Evolutionary conservation across 129 eudicot genomes (phyloP).

Genomic region (Calendula officinalis): DNA sequence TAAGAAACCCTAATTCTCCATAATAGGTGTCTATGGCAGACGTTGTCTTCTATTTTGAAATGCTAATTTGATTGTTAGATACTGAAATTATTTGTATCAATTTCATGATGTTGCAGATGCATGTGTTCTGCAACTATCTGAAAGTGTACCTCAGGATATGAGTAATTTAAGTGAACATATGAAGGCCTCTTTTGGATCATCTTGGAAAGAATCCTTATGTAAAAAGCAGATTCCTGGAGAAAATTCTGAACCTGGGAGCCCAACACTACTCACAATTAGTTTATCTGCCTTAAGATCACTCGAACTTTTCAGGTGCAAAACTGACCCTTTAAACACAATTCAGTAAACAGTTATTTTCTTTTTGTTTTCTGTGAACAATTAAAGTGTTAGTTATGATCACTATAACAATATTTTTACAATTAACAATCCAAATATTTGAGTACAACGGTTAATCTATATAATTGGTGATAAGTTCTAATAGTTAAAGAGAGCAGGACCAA

Average conservation of each 20-base stretch:
- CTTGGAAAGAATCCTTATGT: constrained; percentile 73
- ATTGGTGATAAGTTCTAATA: too few species aligned
- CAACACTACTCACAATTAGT: constrained; percentile 78
- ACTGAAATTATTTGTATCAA: not conserved
- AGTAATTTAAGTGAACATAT: constrained; percentile 51
- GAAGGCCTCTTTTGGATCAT: constrained; percentile 72
- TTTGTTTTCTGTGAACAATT: too few species aligned
- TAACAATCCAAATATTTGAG: too few species aligned
- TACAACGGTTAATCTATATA: too few species aligned
- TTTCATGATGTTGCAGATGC: constrained; percentile 42
- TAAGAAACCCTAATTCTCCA: too few species aligned
- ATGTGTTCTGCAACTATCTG: constrained; percentile 56
- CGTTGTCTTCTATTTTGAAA: constrained; percentile 6
- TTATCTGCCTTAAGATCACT: constrained; percentile 78
- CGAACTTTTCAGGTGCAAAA: constrained; percentile 64
- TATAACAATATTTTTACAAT: too few species aligned
- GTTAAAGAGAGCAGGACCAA: too few species aligned
- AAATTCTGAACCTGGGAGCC: constrained; percentile 73
- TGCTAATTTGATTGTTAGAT: not conserved
- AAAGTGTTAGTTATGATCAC: too few species aligned
- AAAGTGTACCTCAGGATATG: constrained; percentile 49
- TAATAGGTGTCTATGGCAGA: too few species aligned
- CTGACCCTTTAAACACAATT: constrained; percentile 5
- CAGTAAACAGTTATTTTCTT: too few species aligned
- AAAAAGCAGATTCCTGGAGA: constrained; percentile 52